Evolutionary conservation across 768 basidiomycete genomes (phyloP).

Genomic region (Sistotremastrum niveocremeum): DNA sequence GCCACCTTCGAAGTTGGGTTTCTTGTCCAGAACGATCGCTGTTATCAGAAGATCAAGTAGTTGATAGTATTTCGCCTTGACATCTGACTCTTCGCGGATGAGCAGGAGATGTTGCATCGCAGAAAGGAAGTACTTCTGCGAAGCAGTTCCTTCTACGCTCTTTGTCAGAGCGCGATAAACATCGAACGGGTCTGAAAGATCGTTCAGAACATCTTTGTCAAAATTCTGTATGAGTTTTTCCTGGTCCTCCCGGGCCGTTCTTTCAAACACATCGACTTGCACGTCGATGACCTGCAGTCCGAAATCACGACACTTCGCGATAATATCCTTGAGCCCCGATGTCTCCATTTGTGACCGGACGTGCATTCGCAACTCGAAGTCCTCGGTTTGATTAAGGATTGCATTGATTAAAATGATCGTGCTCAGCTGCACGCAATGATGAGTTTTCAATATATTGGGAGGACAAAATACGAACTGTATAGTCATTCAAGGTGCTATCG

Average conservation of each 20-base stretch:
- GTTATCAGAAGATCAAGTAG: slow-evolving; percentile 82
- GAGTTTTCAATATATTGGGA: slow-evolving; percentile 8
- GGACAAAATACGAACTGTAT: slow-evolving; percentile 47
- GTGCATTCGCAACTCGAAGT: slow-evolving; percentile 74
- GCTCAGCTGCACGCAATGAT: slow-evolving; percentile 30
- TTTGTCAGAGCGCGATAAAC: slow-evolving; percentile 71
- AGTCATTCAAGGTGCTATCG: slow-evolving; percentile 66
- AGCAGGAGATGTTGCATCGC: slow-evolving; percentile 89
- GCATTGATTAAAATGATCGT: slow-evolving; percentile 65
- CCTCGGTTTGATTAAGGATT: slow-evolving; percentile 52
- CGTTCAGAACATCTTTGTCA: slow-evolving; percentile 61
- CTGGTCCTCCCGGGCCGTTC: slow-evolving; percentile 62
- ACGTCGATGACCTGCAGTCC: slow-evolving; percentile 49
- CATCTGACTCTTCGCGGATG: slow-evolving; percentile 76
- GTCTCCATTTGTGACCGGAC: slow-evolving; percentile 84
- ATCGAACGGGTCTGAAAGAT: slow-evolving; percentile 71
- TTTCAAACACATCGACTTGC: slow-evolving; percentile 48
- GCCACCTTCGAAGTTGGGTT: slow-evolving; percentile 46
- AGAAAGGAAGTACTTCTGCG: slow-evolving; percentile 78
- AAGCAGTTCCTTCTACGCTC: slow-evolving; percentile 67
- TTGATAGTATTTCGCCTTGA: slow-evolving; percentile 79
- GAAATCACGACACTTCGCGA: slow-evolving; percentile 56
- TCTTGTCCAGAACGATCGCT: slow-evolving; percentile 87
- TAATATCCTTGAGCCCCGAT: slow-evolving; percentile 63
- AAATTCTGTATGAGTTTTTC: slow-evolving; percentile 54